Conservation (phyloP, 2,329 filamentous ascomycete genomes). For the Fusarium chlamydosporum region DNA sequence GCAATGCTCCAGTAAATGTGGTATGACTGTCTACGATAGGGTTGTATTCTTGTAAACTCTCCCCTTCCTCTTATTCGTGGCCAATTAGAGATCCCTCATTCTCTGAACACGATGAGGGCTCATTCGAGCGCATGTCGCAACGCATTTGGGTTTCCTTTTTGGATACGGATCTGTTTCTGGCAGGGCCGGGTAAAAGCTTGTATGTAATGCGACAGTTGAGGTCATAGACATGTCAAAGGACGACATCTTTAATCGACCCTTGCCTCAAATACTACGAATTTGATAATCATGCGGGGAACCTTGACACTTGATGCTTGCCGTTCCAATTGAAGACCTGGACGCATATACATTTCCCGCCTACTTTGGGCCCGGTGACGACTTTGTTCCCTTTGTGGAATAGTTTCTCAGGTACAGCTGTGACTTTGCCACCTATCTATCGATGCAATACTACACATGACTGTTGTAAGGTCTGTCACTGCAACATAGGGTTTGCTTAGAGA, state of each 20-base stretch:
- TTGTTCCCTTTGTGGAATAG: too few species aligned
- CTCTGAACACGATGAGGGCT: too few species aligned
- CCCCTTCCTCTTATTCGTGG: neutral
- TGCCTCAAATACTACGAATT: too few species aligned
- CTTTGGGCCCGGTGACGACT: too few species aligned
- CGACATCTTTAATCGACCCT: neutral
- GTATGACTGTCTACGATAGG: neutral
- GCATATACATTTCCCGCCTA: too few species aligned
- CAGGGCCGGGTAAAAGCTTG: neutral
- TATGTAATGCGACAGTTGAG: neutral
- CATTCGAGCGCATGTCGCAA: neutral
- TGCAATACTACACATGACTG: too few species aligned
- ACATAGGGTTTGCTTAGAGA: too few species aligned
- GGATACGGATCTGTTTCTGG: too few species aligned
- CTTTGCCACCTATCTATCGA: too few species aligned
- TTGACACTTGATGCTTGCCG: neutral
- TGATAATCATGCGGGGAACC: neutral
- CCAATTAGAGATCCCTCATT: neutral
- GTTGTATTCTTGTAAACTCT: neutral
- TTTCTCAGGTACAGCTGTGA: too few species aligned
- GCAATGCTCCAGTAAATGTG: neutral
- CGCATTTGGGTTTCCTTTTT: too few species aligned
- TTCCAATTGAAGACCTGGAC: neutral
- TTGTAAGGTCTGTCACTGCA: too few species aligned
- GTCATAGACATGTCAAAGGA: neutral